These are phyloP conservation scores for Malus orientalis DNA, from an alignment of 306 rosid genomes.

Conservation along the genomic window DNA sequence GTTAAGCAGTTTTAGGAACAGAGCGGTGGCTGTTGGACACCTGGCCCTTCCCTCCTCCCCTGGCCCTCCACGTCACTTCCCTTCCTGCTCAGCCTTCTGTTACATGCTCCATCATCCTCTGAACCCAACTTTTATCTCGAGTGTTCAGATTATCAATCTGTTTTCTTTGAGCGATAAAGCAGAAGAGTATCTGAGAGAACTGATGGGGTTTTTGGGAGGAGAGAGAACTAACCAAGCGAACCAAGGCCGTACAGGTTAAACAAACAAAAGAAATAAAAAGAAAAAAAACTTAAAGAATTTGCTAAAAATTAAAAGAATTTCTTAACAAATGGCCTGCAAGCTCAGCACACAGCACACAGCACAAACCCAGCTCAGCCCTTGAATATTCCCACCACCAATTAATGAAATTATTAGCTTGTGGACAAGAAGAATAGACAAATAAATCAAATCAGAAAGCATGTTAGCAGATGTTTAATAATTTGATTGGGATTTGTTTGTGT, in stretches of 20 bases:
- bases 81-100: constrained; percentile 18
- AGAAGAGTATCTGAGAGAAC: neutral
- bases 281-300: neutral
- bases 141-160: neutral
- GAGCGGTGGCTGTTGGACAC: constrained; percentile 36
- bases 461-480: neutral
- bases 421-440: constrained; percentile 2
- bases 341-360: neutral
- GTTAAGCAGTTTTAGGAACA: neutral
- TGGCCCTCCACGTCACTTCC: constrained; percentile 38
- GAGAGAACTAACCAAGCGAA: neutral
- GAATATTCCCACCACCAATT: neutral
- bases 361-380: neutral
- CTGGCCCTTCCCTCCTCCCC: constrained; percentile 30
- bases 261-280: neutral
- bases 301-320: neutral
- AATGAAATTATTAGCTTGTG: constrained; percentile 4
- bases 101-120: neutral
- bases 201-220: neutral
- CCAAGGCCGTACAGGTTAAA: neutral
- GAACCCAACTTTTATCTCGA: neutral
- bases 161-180: neutral
- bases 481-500: neutral
- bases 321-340: neutral
- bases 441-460: neutral